Evolutionary conservation across 1,284 basidiomycete genomes (phyloP).

Genomic region (Tilletia indica): DNA sequence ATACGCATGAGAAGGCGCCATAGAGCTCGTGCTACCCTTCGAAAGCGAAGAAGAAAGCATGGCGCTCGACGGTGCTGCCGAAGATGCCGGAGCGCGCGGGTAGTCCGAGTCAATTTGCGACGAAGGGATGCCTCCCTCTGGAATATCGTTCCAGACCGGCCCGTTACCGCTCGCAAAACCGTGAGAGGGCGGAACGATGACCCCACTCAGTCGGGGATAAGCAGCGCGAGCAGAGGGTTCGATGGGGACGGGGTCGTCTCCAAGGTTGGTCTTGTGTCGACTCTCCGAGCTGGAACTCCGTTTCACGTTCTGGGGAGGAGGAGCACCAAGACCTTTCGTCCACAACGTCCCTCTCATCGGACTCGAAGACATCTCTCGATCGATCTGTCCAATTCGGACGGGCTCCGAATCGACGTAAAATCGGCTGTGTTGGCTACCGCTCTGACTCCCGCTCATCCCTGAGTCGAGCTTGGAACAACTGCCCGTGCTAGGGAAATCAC

Average conservation of each 20-base stretch:
- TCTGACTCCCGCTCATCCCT: not conserved
- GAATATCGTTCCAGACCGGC: no score
- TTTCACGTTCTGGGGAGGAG: not conserved
- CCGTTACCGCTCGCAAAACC: no score
- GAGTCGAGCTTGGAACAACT: not conserved
- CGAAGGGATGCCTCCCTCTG: no score
- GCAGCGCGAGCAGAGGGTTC: not conserved
- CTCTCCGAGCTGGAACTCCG: not conserved
- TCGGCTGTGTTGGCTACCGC: not conserved
- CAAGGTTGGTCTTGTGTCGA: not conserved
- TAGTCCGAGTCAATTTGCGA: no score
- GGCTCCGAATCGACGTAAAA: not conserved
- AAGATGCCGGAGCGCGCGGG: no score
- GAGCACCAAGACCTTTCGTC: not conserved
- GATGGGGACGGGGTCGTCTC: not conserved
- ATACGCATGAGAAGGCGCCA: no score
- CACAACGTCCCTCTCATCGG: not conserved
- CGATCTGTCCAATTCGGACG: not conserved
- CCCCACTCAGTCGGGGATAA: slow-evolving; percentile 8
- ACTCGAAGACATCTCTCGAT: not conserved
- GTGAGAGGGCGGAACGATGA: not conserved
- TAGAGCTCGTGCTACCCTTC: no score
- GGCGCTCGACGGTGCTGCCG: no score
- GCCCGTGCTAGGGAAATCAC: not conserved
- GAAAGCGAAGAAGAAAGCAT: no score